Percentiles rank a stretch among this genome's conserved stretches.
phyloP scores from a whole-genome alignment of 805 yeast genomes.

The Suhomyces canberraensis region DNA sequence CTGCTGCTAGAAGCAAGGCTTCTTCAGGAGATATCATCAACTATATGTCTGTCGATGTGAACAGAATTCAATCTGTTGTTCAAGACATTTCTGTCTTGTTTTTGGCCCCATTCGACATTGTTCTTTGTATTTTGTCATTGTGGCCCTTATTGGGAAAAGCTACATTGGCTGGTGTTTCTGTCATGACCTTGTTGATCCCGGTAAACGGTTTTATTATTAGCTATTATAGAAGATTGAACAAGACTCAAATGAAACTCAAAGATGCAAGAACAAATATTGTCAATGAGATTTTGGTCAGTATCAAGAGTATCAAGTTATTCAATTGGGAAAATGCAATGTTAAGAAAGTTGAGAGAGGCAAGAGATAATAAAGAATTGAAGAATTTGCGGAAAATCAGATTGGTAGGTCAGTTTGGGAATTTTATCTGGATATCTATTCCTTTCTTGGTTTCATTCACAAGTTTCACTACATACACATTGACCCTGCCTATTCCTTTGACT shows the following conservation, averaged over 20 bases:
- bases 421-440: slow-evolving; percentile 25
- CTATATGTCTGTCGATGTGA: slow-evolving; percentile 22
- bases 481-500: slow-evolving; percentile 15
- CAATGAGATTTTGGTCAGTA: slow-evolving; percentile 21
- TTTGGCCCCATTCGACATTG: slow-evolving; percentile 49
- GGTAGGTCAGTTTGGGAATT: slow-evolving; percentile 11
- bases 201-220: slow-evolving; percentile 21
- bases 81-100: slow-evolving; percentile 49
- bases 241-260: slow-evolving; percentile 16
- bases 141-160: slow-evolving; percentile 22
- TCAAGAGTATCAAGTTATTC: slow-evolving; percentile 25
- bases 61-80: slow-evolving; percentile 18
- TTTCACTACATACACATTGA: slow-evolving; percentile 18
- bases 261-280: slow-evolving; percentile 20
- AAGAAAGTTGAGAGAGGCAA: slow-evolving; percentile 14
- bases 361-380: slow-evolving; percentile 19
- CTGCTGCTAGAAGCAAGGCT: slow-evolving; percentile 27
- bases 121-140: slow-evolving; percentile 17
- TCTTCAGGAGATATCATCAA: slow-evolving; percentile 24
- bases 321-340: slow-evolving; percentile 28
- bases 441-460: slow-evolving; percentile 21
- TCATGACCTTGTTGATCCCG: slow-evolving; percentile 17
- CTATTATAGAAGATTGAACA: slow-evolving; percentile 41
- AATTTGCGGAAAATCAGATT: slow-evolving; percentile 14
- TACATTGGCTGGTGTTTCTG: slow-evolving; percentile 18